phyloP scores from a whole-genome alignment of 768 basidiomycete genomes.

The Amanita rubescens region DNA sequence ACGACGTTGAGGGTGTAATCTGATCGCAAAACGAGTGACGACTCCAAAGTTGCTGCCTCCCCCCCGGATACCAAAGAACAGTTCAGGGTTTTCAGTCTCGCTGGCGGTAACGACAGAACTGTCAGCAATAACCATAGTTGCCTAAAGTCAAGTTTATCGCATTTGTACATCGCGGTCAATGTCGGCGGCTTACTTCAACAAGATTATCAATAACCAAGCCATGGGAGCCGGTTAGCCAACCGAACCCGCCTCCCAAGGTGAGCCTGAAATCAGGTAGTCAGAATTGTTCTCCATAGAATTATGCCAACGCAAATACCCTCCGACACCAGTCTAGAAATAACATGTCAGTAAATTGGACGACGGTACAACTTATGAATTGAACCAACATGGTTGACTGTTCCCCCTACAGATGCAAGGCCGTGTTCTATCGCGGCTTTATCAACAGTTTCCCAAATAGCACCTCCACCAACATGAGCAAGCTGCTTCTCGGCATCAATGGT shows the following conservation, averaged over 20 bases:
- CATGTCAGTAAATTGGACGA: background rate
- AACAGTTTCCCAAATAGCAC: slow-evolving; percentile 38
- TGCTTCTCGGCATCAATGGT: slow-evolving; percentile 31
- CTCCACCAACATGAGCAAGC: slow-evolving; percentile 38
- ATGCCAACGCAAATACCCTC: background rate
- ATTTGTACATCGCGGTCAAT: background rate
- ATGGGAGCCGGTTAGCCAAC: slow-evolving; percentile 13
- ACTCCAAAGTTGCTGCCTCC: slow-evolving; percentile 53
- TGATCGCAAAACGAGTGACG: slow-evolving; percentile 43
- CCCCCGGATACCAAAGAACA: slow-evolving; percentile 50
- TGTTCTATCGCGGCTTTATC: slow-evolving; percentile 35
- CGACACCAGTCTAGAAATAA: slow-evolving; percentile 34
- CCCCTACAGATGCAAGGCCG: slow-evolving; percentile 40
- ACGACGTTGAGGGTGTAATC: slow-evolving; percentile 39
- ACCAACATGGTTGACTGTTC: slow-evolving; percentile 43
- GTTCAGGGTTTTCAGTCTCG: slow-evolving; percentile 32
- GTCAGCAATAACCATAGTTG: slow-evolving; percentile 37
- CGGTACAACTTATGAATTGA: background rate
- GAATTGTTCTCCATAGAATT: background rate
- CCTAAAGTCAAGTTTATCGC: slow-evolving; percentile 19
- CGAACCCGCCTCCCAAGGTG: slow-evolving; percentile 7
- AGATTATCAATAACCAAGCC: slow-evolving; percentile 46
- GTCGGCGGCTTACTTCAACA: slow-evolving; percentile 18
- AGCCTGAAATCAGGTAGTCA: slow-evolving; percentile 23
- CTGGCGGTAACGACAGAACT: slow-evolving; percentile 31